Base-by-base conservation (phyloP, 495 filamentous ascomycete genomes). In the Trichoderma erinaceum region DNA sequence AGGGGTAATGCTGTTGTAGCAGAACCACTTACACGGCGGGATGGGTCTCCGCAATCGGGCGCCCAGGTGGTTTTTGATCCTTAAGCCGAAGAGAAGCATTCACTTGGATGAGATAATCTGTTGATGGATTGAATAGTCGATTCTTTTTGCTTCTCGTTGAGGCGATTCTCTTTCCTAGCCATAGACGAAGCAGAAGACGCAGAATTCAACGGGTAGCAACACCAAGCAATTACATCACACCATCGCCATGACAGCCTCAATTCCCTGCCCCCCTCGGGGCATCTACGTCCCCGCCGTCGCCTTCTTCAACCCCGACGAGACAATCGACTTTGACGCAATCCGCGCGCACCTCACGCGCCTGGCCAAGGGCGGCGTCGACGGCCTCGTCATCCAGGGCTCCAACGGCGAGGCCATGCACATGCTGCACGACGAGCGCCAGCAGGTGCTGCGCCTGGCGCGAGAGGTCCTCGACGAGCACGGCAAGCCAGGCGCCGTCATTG, bases 321-420 rank as follows among this genome's bases (percentile, higher is more conserved):
- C 86, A 29, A 81, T 94, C 70, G 91, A 96, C 73, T 68, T 90
- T 12, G 78, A 84, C 41, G 86, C 88, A 15, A 87, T 83, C 21
- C 81, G 84, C 69, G 85, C 84, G 63, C 92, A 96, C 74, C 86
- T 90, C 21, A 83, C 87, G 29, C 88, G 88, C 69, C 88, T 96
- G 5, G 88, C 88, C 43, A 75, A 85, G 58, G 86, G 89, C 21
- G 90, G 91, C 65, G 84, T 93, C 35, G 80, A 86, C 63, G 92
- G 91, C 1, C 56, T 80, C 46, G 77, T 79, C 25, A 71, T 78
- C 16, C 74, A 73, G n/a, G 77, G 76, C 16, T 75, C 73, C 15
- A 79, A 77, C 67, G 77, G 73, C 15, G 75, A 79, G 68, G 76
- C 78, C 5, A 73, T 75, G 10, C 68, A 71, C 4, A 68, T 80